phyloP scores from a whole-genome alignment of 768 basidiomycete species.

The Daedaleopsis sinensis region DNA sequence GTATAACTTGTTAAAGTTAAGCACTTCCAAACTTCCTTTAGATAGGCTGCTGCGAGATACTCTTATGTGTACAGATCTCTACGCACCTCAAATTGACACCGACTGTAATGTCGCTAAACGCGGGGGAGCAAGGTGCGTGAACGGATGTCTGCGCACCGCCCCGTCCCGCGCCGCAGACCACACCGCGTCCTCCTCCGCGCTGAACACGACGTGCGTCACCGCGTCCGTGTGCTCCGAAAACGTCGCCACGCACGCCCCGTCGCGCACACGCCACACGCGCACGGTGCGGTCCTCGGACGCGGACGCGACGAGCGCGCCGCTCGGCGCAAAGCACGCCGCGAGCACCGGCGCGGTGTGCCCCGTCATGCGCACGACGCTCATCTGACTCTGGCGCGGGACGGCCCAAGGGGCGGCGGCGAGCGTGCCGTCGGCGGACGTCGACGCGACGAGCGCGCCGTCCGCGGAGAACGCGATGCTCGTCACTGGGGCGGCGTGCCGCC shows the following conservation, averaged over 20 bases:
- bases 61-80: too few relatives aligned
- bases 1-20: too few relatives aligned
- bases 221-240: neutral
- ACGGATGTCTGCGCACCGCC: neutral
- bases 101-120: too few relatives aligned
- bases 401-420: conserved; percentile 21
- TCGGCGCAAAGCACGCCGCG: conserved; percentile 32
- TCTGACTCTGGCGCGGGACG: neutral
- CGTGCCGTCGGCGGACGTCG: conserved; percentile 9
- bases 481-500: conserved; percentile 20
- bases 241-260: neutral
- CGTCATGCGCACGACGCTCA: neutral
- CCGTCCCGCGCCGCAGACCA: neutral
- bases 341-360: conserved; percentile 22
- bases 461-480: conserved; percentile 19
- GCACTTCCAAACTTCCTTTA: too few relatives aligned
- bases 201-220: neutral
- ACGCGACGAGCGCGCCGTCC: conserved; percentile 14
- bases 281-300: conserved; percentile 31
- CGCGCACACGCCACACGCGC: conserved; percentile 16
- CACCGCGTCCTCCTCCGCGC: neutral
- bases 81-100: too few relatives aligned
- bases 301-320: conserved; percentile 27
- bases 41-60: too few relatives aligned
- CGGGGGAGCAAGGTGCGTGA: neutral